A percentile compares a stretch with the other conserved stretches of the same genome.
Evolutionary conservation across 768 basidiomycete genomes (phyloP).

Genomic region (Calvatia gigantea): DNA sequence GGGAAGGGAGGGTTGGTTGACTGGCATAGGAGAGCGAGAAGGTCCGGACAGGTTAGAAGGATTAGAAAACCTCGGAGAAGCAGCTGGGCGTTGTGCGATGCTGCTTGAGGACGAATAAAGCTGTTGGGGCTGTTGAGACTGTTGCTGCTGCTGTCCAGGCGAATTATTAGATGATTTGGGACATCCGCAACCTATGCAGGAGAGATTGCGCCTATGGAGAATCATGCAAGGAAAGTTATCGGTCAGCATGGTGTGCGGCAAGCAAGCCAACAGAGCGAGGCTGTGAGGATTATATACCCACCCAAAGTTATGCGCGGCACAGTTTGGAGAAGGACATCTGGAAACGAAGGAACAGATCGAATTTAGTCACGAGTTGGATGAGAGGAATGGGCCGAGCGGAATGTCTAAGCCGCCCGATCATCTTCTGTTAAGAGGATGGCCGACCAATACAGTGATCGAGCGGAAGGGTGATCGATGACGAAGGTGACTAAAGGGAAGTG

Average conservation of each 20-base stretch:
- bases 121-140: slow-evolving; percentile 22
- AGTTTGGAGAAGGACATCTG: slow-evolving; percentile 66
- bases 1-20: background rate
- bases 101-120: slow-evolving; percentile 8
- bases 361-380: slow-evolving; percentile 13
- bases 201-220: slow-evolving; percentile 64
- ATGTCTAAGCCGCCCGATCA: slow-evolving; percentile 11
- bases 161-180: slow-evolving; percentile 35
- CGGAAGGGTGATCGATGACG: slow-evolving; percentile 19
- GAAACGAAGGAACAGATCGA: slow-evolving; percentile 19
- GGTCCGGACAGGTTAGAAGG: slow-evolving; percentile 5
- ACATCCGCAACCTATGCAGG: slow-evolving; percentile 76
- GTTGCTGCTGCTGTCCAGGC: slow-evolving; percentile 5
- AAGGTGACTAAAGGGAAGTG: slow-evolving; percentile 13
- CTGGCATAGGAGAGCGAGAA: slow-evolving; percentile 2
- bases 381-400: slow-evolving; percentile 17
- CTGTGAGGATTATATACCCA: slow-evolving; percentile 23
- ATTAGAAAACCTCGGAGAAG: slow-evolving; percentile 18
- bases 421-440: slow-evolving; percentile 12
- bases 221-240: slow-evolving; percentile 47
- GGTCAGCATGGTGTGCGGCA: slow-evolving; percentile 34
- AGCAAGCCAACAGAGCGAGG: slow-evolving; percentile 12
- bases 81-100: slow-evolving; percentile 4
- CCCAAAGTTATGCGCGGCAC: slow-evolving; percentile 86
- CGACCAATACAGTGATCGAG: slow-evolving; percentile 15